Base-by-base conservation (phyloP, 805 yeast genomes). In the Pichia scutulata region DNA sequence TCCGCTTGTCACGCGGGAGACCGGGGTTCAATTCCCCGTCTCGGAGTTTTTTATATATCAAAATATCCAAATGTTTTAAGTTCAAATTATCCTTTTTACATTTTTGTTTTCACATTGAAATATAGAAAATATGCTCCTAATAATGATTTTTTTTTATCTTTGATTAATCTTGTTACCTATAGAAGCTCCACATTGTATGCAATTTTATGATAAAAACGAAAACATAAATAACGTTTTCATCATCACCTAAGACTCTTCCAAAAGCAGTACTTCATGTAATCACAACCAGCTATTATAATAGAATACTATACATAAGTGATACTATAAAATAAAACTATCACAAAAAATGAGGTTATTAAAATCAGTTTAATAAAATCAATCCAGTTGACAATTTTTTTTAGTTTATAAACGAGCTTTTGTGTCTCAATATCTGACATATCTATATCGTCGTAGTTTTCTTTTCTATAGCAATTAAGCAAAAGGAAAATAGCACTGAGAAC, bases 11-110 rank as follows among this genome's bases (percentile, higher is more conserved):
- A 67, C 70, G 71, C 68, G 70, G 68, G 67, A 61, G 71, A 67
- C 68, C 71, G 65, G 70, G 70, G 71, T 67, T 67, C 71, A 63
- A 67, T 66, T 67, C 71, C 70, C 71, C 65, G 71, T 65, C 66
- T 65, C 68, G 70, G 71, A 67, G 71, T 23, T 37, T 36, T 47
- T 21, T 48, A 53, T 55, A n/a, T n/a, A n/a, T n/a, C n/a, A n/a
- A n/a, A n/a, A n/a, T n/a, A n/a, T n/a, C n/a, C n/a, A n/a, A n/a
- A n/a, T n/a, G n/a, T n/a, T n/a, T n/a, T n/a, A n/a, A n/a, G n/a
- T n/a, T n/a, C n/a, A n/a, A n/a, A n/a, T n/a, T n/a, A n/a, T n/a
- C n/a, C n/a, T n/a, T n/a, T n/a, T n/a, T n/a, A n/a, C n/a, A n/a
- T n/a, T n/a, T n/a, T n/a, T n/a, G n/a, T n/a, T n/a, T n/a, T n/a